Percentiles rank a stretch among this genome's conserved stretches.
phyloP scores from a whole-genome alignment of 2,329 filamentous ascomycete species.

The Fonsecaea erecta region DNA sequence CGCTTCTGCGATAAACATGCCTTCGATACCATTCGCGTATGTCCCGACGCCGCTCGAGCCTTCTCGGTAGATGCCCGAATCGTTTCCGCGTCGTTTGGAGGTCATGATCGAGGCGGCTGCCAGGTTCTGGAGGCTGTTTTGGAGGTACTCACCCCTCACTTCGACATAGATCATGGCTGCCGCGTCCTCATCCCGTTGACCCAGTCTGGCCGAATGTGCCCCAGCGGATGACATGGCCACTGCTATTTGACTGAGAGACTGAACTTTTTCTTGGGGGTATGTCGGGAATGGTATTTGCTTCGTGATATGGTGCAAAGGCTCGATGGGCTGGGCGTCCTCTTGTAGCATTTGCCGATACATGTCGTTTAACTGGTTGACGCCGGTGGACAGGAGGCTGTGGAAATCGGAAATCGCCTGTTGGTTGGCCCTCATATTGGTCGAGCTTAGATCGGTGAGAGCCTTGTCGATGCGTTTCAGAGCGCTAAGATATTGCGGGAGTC shows the following conservation, averaged over 20 bases:
- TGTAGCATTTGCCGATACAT: constrained; percentile 79
- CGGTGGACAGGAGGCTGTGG: constrained; percentile 74
- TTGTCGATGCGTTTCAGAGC: constrained; percentile 88
- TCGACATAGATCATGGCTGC: constrained; percentile 85
- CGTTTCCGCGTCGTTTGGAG: constrained; percentile 73
- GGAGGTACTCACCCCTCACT: constrained; percentile 84
- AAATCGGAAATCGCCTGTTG: constrained; percentile 86
- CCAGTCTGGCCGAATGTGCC: constrained; percentile 56
- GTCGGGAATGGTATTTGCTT: constrained; percentile 82
- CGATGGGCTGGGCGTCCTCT: constrained; percentile 78
- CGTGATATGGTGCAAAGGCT: constrained; percentile 89
- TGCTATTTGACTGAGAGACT: constrained; percentile 78
- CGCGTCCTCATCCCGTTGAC: constrained; percentile 64
- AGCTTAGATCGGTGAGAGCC: constrained; percentile 80
- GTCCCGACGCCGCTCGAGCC: constrained; percentile 90
- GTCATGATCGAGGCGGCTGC: constrained; percentile 85
- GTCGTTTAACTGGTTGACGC: constrained; percentile 80
- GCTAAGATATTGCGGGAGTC: constrained; percentile 80
- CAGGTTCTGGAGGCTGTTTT: constrained; percentile 78
- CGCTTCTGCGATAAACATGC: constrained; percentile 84
- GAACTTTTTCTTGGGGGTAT: constrained; percentile 74
- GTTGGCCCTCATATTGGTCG: constrained; percentile 89
- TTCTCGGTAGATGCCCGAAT: constrained; percentile 76
- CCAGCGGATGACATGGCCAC: constrained; percentile 71
- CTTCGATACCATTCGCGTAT: constrained; percentile 86